These are phyloP conservation scores for Hyphodiscus sp. DNA, from an alignment of 2,329 filamentous ascomycete genomes.

Conservation along the genomic window DNA sequence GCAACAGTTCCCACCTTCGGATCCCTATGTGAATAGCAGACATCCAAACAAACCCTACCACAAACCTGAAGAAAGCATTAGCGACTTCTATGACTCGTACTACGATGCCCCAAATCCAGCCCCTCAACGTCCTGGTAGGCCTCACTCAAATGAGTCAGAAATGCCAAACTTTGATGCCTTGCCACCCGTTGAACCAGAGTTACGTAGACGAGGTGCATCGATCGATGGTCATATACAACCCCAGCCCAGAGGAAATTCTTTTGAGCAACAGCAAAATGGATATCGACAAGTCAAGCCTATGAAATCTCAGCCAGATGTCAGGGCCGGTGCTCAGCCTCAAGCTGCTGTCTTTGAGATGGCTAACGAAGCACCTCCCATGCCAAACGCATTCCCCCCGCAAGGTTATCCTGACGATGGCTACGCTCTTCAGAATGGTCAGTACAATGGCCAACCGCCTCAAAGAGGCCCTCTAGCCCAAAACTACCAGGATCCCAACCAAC, in stretches of 20 bases:
- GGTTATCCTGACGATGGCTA: conserved; percentile 20
- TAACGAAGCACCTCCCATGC: conserved; percentile 51
- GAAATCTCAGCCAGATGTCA: conserved; percentile 62
- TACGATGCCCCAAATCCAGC: conserved; percentile 34
- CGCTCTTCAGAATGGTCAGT: conserved; percentile 18
- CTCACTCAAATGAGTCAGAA: conserved; percentile 20
- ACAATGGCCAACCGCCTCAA: conserved; percentile 11
- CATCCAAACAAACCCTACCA: conserved; percentile 19
- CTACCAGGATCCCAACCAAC: conserved; percentile 18
- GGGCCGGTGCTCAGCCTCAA: conserved; percentile 44
- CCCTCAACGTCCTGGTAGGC: conserved; percentile 9
- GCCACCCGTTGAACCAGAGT: conserved; percentile 6
- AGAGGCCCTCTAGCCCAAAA: conserved; percentile 12
- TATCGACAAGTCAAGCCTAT: conserved; percentile 46
- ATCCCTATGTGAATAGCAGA: conserved; percentile 8
- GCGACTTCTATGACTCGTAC: conserved; percentile 50
- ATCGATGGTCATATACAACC: conserved; percentile 27
- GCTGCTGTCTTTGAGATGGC: conserved; percentile 70
- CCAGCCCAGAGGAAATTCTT: neutral
- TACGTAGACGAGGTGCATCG: conserved; percentile 19
- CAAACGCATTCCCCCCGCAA: conserved; percentile 31
- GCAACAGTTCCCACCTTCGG: conserved; percentile 8
- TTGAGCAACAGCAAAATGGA: conserved; percentile 34
- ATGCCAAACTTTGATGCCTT: conserved; percentile 28
- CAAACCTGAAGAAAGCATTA: conserved; percentile 34